Evolutionary conservation across 306 rosid species (phyloP).

Genomic region (Boehmeria nivea): DNA sequence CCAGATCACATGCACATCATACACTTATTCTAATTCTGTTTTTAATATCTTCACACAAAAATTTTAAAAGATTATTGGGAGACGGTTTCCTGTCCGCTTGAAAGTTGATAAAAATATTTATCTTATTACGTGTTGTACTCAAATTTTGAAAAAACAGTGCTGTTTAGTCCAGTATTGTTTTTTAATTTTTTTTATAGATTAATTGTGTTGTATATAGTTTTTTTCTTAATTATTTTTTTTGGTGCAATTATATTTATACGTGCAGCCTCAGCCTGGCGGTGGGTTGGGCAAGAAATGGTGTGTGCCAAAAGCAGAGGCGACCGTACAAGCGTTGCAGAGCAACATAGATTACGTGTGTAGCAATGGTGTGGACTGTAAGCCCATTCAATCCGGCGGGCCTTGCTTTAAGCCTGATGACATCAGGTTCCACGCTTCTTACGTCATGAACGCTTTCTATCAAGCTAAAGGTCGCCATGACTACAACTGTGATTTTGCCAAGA

Average conservation of each 20-base stretch:
- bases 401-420: constrained; percentile 47
- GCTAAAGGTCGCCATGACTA: constrained; percentile 43
- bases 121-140: too few relatives aligned
- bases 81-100: too few relatives aligned
- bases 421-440: constrained; percentile 47
- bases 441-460: constrained; percentile 72
- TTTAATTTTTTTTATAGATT: too few relatives aligned
- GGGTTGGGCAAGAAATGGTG: constrained; percentile 50
- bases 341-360: constrained; percentile 70
- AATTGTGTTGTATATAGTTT: neutral
- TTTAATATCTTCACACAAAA: too few relatives aligned
- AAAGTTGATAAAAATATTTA: too few relatives aligned
- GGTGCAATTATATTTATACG: too few relatives aligned
- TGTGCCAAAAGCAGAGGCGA: constrained; percentile 49
- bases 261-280: constrained; percentile 2
- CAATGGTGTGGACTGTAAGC: constrained; percentile 49
- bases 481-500: constrained; percentile 62
- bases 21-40: too few relatives aligned
- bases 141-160: too few relatives aligned
- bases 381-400: constrained; percentile 56
- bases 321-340: constrained; percentile 36
- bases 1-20: too few relatives aligned
- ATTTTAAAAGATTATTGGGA: too few relatives aligned
- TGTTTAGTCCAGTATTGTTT: too few relatives aligned
- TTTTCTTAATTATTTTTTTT: too few relatives aligned